Evolutionary conservation across 177 flowering plant species (phyloP), one percentile per base, ranked within the genome.

Genomic region (Tripterygium wilfordii): DNA sequence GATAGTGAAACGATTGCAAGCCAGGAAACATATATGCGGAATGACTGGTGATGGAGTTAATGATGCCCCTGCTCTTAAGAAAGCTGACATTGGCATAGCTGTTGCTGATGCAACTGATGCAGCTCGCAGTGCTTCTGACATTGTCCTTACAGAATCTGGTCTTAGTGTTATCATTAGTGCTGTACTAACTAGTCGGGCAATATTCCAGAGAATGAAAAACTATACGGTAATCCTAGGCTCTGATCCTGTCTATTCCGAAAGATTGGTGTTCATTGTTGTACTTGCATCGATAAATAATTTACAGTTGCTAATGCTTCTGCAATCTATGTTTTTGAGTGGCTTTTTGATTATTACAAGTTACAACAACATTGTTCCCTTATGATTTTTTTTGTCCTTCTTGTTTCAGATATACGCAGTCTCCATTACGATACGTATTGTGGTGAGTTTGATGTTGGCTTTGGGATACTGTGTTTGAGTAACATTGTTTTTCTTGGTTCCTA

Each of bases 21-120:
- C 80, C 33, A 68, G 78, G 60, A 85, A 83, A 58, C 89, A 88
- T 44, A 78, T 85, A 13, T 83, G 88, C 67, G 97, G 88, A 63
- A 86, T 89, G 92, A 86, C 95, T 36, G 95, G 97, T 46, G 88
- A 87, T 76, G 95, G 94, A 39, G 97, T 84, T 6, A 86, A 82
- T 51, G 97, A 86, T 69, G 92, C 92, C 36, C 95, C 92, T 30
- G 92, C 95, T 32, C 85, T 89, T 35, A 82, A 86, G 62, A 88
- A 83, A 64, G 97, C 97, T 29, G 92, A 89, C 61, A 83, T 89
- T 53, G 97, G 97, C 20, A 86, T 89, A 49, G 97, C 95, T 54
- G 95, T 86, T 45, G 92, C 85, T 29, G 92, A 84, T 77, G 86
- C 95, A 46, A 84, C 95, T 60, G 97, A 86, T 72, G 95, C 97